Evolutionary conservation across 148 eudicot species (phyloP).

Genomic region (Dysphania ambrosioides): DNA sequence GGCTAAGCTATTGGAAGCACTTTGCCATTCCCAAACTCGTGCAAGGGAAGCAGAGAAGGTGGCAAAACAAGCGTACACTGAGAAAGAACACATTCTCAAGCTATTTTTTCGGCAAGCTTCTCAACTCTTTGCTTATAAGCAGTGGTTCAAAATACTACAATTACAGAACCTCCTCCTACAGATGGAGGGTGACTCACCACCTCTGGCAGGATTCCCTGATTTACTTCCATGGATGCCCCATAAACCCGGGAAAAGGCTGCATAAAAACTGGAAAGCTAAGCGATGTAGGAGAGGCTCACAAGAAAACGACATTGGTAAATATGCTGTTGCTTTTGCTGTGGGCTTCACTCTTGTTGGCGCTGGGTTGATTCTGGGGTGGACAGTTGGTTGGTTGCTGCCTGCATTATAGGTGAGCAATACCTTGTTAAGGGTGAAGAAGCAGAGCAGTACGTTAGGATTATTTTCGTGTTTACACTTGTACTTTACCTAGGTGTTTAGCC

Average conservation of each 20-base stretch:
- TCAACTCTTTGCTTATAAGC: slow-evolving; percentile 82
- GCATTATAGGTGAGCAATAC: slow-evolving; percentile 29
- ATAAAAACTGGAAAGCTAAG: slow-evolving; percentile 39
- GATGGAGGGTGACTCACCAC: slow-evolving; percentile 36
- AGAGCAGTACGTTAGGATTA: no score
- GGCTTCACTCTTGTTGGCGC: slow-evolving; percentile 86
- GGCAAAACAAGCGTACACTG: slow-evolving; percentile 67
- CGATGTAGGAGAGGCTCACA: slow-evolving; percentile 35
- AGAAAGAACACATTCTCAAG: slow-evolving; percentile 71
- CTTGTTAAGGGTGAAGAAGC: no score
- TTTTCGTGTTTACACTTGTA: not conserved
- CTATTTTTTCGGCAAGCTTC: slow-evolving; percentile 85
- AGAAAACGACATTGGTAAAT: slow-evolving; percentile 46
- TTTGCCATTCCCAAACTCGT: slow-evolving; percentile 91
- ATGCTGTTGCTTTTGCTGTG: slow-evolving; percentile 66
- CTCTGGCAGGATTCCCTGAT: slow-evolving; percentile 34
- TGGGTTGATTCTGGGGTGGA: slow-evolving; percentile 93
- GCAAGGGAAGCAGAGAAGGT: slow-evolving; percentile 89
- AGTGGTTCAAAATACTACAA: slow-evolving; percentile 79
- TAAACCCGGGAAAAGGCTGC: slow-evolving; percentile 31
- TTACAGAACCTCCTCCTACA: slow-evolving; percentile 60
- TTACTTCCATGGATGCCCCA: slow-evolving; percentile 43
- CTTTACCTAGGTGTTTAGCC: slow-evolving; percentile 13
- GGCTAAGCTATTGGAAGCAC: slow-evolving; percentile 78
- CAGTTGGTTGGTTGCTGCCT: slow-evolving; percentile 73